phyloP scores from a whole-genome alignment of 2,329 filamentous ascomycete genomes.

The Xylariales sp. region DNA sequence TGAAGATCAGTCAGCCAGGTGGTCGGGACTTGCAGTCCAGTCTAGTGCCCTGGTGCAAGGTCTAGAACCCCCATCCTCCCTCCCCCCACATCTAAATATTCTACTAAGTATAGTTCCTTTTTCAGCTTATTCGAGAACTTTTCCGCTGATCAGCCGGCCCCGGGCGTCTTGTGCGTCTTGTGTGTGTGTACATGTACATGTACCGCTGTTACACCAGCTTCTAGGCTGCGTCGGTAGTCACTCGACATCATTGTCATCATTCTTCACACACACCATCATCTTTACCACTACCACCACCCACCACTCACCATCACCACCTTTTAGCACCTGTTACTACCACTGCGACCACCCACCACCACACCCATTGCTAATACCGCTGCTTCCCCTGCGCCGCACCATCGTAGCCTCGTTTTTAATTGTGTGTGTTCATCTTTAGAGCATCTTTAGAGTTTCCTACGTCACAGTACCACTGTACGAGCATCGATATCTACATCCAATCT shows the following conservation, averaged over 20 bases:
- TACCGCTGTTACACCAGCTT: conserved; percentile 20
- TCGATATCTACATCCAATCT: conserved; percentile 8
- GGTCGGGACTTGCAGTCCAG: conserved; percentile 11
- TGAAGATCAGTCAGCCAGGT: conserved; percentile 8
- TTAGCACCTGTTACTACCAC: neutral
- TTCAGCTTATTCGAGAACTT: conserved; percentile 25
- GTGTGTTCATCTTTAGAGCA: conserved; percentile 7
- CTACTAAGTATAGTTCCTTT: conserved; percentile 7
- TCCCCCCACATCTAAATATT: conserved; percentile 28
- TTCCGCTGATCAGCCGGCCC: conserved; percentile 35
- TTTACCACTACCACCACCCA: conserved; percentile 1
- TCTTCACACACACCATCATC: conserved; percentile 10
- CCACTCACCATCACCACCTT: neutral
- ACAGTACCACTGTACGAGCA: conserved; percentile 15
- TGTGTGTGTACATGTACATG: conserved; percentile 15
- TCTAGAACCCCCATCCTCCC: conserved; percentile 27
- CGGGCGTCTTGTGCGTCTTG: neutral
- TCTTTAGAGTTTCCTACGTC: conserved; percentile 25
- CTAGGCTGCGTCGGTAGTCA: conserved; percentile 19
- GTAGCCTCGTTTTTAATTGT: conserved; percentile 29
- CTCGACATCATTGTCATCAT: conserved; percentile 27
- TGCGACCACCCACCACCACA: conserved; percentile 9
- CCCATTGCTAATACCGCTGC: conserved; percentile 2
- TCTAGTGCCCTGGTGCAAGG: neutral
- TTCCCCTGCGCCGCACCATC: conserved; percentile 28